Base-by-base conservation (phyloP, 371 early-diverging fungal species). In the Mucor piriformis region DNA sequence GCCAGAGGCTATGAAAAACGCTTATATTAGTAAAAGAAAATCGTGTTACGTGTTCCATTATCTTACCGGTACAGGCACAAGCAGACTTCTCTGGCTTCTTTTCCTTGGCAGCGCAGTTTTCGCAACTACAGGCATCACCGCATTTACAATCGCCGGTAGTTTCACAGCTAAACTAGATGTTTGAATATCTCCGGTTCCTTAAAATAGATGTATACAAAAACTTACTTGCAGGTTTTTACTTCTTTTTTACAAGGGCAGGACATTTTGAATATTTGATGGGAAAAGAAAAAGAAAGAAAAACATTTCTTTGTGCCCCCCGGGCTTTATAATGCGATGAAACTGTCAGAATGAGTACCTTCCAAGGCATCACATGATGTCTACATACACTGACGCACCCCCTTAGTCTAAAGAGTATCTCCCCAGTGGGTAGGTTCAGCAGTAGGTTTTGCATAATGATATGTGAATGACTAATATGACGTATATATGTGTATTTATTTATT, bases 191-290 rank as follows among this genome's bases (percentile, higher is more conserved):
- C 1, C 3, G 34, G 7, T 18, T 27, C 43, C 27, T 43, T 27
- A 15, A 43, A 20, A n/a, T 13, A 20, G 12, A 16, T 35, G 12
- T 23, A 7, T n/a, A 23, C 3, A 0, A 3, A 21, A 6, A 59
- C 64, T 64, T 64, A 64, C 64, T 43, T 48, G 55, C 64, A 64
- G 20, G 47, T 53, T 1, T 54, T 42, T 40, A 8, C 24, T 44
- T 61, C 38, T 61, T 61, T 55, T 8, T 42, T 62, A 61, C 67
- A 66, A 18, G 67, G 67, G 47, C 67, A 66, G 25, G 62, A 54
- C 67, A 66, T 66, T 53, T 57, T 61, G 10, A 33, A n/a, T 29
- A 23, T 34, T 55, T 27, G 21, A 32, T 27, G 13, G 25, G 48
- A 24, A 57, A 50, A 51, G 23, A 42, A 46, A 56, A 50, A 20